phyloP scores from a whole-genome alignment of 306 rosid species.

The Corylus avellana region DNA sequence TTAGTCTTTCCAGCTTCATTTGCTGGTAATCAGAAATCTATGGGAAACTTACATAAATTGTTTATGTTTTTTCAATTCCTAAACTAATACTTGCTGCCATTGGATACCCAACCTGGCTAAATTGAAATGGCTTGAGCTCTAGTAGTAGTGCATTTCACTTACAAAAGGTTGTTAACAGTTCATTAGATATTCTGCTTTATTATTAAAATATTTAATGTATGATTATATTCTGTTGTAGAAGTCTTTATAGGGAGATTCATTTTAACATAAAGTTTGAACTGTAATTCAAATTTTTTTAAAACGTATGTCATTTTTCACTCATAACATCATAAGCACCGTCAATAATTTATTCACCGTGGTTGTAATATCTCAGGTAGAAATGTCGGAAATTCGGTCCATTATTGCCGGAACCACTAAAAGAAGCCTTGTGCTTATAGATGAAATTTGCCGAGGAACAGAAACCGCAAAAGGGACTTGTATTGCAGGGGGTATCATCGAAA shows the following conservation, averaged over 20 bases:
- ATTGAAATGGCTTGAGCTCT: not conserved
- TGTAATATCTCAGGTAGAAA: conserved; percentile 70
- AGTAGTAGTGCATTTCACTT: not conserved
- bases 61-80: not conserved
- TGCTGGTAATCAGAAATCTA: not conserved
- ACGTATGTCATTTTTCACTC: not conserved
- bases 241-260: not conserved
- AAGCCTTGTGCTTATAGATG: conserved; percentile 94
- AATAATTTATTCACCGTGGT: conserved; percentile 23
- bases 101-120: not conserved
- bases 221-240: not conserved
- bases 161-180: not conserved
- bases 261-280: not conserved
- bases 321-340: not conserved
- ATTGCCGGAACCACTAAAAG: conserved; percentile 62
- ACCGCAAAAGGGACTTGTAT: conserved; percentile 96
- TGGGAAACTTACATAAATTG: not conserved
- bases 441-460: conserved; percentile 98
- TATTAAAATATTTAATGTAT: not conserved
- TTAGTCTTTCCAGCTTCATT: not conserved
- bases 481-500: conserved; percentile 90
- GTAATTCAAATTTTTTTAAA: not conserved
- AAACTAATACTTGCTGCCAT: not conserved
- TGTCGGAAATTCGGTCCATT: conserved; percentile 91
- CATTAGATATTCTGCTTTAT: not conserved